A percentile compares a stretch with the other conserved stretches of the same genome.
Conservation (phyloP, 2,329 filamentous ascomycete species). For the Aspergillus tanneri region DNA sequence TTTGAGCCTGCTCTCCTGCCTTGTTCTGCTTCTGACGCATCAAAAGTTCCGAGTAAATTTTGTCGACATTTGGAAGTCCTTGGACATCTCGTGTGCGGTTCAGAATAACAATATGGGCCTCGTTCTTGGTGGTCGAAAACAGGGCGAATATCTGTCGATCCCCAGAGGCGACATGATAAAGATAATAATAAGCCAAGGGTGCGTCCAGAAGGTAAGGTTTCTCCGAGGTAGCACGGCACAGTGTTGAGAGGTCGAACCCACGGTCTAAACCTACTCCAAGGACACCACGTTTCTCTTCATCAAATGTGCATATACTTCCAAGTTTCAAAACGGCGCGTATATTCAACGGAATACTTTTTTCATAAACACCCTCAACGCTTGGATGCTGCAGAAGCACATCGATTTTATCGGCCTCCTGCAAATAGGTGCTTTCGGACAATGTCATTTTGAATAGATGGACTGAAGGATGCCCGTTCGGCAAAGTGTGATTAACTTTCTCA, state of each 20-base stretch:
- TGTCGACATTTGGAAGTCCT: slow-evolving; percentile 85
- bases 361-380: slow-evolving; percentile 95
- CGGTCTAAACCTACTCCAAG: slow-evolving; percentile 89
- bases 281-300: slow-evolving; percentile 84
- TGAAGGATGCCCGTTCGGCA: slow-evolving; percentile 93
- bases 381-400: slow-evolving; percentile 82
- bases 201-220: slow-evolving; percentile 73
- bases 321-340: slow-evolving; percentile 84
- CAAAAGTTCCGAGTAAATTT: slow-evolving; percentile 78
- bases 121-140: slow-evolving; percentile 77
- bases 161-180: slow-evolving; percentile 88
- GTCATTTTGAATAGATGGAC: slow-evolving; percentile 92
- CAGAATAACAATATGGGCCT: slow-evolving; percentile 85
- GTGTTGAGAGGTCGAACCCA: slow-evolving; percentile 80
- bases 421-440: slow-evolving; percentile 83
- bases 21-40: slow-evolving; percentile 62
- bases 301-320: slow-evolving; percentile 89
- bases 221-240: slow-evolving; percentile 67
- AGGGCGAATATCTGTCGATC: slow-evolving; percentile 91
- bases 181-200: slow-evolving; percentile 77
- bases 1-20: slow-evolving; percentile 70
- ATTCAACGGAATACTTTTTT: slow-evolving; percentile 84
- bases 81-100: slow-evolving; percentile 78
- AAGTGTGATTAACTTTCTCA: slow-evolving; percentile 87
- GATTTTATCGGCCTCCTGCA: slow-evolving; percentile 80